Conservation (phyloP, 805 yeast genomes). For the Zygosaccharomyces rouxii region DNA sequence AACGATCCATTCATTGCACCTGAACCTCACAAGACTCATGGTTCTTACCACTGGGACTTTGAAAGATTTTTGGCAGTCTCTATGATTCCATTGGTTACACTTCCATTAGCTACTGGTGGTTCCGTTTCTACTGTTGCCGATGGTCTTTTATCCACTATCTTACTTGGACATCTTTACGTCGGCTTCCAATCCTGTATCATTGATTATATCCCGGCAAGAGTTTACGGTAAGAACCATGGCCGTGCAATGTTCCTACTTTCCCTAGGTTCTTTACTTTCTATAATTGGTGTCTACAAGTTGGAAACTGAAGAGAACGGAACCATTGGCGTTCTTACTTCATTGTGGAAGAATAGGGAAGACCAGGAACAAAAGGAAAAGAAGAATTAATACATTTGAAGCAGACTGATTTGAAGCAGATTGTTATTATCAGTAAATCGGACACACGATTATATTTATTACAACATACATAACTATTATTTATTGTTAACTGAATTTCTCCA, state of each 20-base stretch:
- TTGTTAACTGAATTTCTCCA: constrained; percentile 4
- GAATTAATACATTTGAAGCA: neutral
- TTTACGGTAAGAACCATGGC: constrained; percentile 72
- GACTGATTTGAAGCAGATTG: too few species aligned
- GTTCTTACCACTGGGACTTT: constrained; percentile 91
- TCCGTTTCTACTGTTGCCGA: constrained; percentile 66
- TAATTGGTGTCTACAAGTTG: constrained; percentile 76
- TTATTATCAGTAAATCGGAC: neutral
- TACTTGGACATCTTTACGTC: constrained; percentile 74
- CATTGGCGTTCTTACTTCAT: constrained; percentile 52
- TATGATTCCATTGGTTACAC: constrained; percentile 68
- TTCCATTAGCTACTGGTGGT: constrained; percentile 71
- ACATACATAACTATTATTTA: neutral
- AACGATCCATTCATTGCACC: constrained; percentile 83
- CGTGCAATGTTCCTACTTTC: constrained; percentile 64
- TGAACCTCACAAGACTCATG: constrained; percentile 56
- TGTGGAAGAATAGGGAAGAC: constrained; percentile 48
- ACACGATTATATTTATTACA: constrained; percentile 5
- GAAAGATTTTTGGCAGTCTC: constrained; percentile 69
- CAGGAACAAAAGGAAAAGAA: constrained; percentile 9
- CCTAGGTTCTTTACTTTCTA: constrained; percentile 64
- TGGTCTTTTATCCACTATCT: constrained; percentile 57
- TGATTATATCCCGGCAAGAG: constrained; percentile 86
- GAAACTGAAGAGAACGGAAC: constrained; percentile 80
- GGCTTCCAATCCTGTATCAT: constrained; percentile 90